A percentile compares a stretch with the other conserved stretches of the same genome.
Evolutionary conservation across 257 asterid species (phyloP).

Genomic region (Fraxinus cuspidata): DNA sequence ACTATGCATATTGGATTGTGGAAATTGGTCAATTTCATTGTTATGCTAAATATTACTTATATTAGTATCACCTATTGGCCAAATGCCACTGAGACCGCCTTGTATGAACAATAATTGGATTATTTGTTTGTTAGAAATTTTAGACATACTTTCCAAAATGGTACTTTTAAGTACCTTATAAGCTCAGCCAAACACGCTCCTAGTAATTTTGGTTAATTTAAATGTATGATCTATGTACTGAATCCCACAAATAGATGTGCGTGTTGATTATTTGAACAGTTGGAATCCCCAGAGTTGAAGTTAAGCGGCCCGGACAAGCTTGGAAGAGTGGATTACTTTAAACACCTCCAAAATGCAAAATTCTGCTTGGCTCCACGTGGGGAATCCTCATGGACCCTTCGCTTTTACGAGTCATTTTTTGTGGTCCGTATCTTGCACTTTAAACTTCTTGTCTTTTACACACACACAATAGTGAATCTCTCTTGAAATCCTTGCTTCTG

Average conservation of each 20-base stretch:
- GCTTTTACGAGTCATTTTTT: slow-evolving; percentile 93
- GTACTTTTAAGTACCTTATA: neutral
- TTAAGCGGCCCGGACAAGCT: slow-evolving; percentile 87
- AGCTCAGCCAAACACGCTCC: neutral
- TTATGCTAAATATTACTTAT: neutral
- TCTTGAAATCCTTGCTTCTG: slow-evolving; percentile 23
- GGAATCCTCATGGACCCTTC: slow-evolving; percentile 99
- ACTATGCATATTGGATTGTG: neutral
- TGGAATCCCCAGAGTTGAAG: slow-evolving; percentile 99
- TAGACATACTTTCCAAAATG: neutral
- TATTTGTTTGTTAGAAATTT: neutral
- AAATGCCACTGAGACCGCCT: no score
- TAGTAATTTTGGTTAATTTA: neutral
- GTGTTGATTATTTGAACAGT: slow-evolving; percentile 74
- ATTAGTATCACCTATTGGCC: neutral
- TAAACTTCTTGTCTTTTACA: neutral
- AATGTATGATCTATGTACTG: slow-evolving; percentile 20
- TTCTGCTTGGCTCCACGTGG: slow-evolving; percentile 98
- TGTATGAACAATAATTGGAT: neutral
- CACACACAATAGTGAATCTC: neutral
- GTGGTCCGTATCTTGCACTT: slow-evolving; percentile 59
- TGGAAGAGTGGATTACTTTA: slow-evolving; percentile 75
- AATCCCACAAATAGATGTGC: slow-evolving; percentile 41
- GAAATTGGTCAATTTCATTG: slow-evolving; percentile 12
- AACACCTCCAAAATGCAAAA: slow-evolving; percentile 89